phyloP scores from a whole-genome alignment of 495 filamentous ascomycete genomes.

The Aspergillus asperescens region DNA sequence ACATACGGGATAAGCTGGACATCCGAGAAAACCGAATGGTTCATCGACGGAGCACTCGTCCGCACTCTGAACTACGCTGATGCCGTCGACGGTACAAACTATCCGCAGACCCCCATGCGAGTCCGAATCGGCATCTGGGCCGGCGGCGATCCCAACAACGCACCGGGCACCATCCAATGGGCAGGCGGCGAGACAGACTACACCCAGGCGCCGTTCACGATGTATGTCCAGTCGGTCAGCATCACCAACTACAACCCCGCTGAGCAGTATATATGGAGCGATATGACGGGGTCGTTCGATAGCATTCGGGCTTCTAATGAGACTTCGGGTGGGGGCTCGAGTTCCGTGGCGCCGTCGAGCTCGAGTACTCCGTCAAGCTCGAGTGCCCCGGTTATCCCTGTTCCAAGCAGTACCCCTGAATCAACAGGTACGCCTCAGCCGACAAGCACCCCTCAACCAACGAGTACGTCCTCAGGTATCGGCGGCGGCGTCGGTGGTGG shows the following conservation, averaged over 20 bases:
- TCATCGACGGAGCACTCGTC: constrained; percentile 65
- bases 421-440: no score
- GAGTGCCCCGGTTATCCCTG: background rate
- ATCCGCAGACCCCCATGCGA: constrained; percentile 85
- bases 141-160: constrained; percentile 66
- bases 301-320: constrained; percentile 30
- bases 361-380: background rate
- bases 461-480: no score
- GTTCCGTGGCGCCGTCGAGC: background rate
- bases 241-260: constrained; percentile 37
- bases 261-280: constrained; percentile 30
- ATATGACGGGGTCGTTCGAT: constrained; percentile 29
- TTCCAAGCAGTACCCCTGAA: no score
- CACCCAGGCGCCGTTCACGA: constrained; percentile 58
- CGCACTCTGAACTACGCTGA: constrained; percentile 60
- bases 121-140: constrained; percentile 78
- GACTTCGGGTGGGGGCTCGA: background rate
- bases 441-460: no score
- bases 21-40: constrained; percentile 64
- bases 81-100: constrained; percentile 62
- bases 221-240: constrained; percentile 53
- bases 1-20: constrained; percentile 88
- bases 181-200: constrained; percentile 70
- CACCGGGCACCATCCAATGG: constrained; percentile 57
- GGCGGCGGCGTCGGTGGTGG: no score